Evolutionary conservation across 306 rosid species (phyloP), one percentile per base, ranked within the genome.

Genomic region (Vicia villosa): DNA sequence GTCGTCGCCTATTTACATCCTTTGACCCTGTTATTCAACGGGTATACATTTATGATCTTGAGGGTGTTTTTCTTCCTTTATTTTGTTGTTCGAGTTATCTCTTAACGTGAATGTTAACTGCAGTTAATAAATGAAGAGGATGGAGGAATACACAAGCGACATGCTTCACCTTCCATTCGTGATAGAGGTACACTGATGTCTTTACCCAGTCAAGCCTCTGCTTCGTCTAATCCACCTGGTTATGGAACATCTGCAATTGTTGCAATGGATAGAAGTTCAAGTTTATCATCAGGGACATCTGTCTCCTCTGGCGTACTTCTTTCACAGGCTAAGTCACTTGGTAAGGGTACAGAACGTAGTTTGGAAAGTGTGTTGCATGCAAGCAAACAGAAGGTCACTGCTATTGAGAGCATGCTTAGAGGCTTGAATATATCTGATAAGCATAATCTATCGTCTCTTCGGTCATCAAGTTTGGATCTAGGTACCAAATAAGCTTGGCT

Each of bases 211-310:
- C 99, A 91, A 72, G 73, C 92, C 45, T 80, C 93, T 59, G 88
- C 87, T 81, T 62, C 89, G 61, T 81, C 99, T 67, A 87, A 84
- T 79, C 75, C 89, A 66, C 86, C 96, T 59, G 99, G 99, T 72
- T 95, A 95, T 89, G 97, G 97, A 82, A 95, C 99, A 77, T 91
- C 99, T 71, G 96, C 99, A 49, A 95, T 95, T 79, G 99, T 95
- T 70, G 97, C 97, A 8, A 95, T 91, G 97, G 96, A 95, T 82
- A 89, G 88, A 91, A 95, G 87, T 86, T 89, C 97, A 41, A 95
- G 80, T 72, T 79, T 95, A 76, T 83, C 95, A 20, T 86, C 97
- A 11, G 97, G 97, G 75, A 83, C 91, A 58, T 84, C 97, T 59
- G 68, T 88, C 66, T 87, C 99, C 63, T 86, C 92, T 37, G 95